These are phyloP conservation scores for Ustilago lituana DNA, from an alignment of 1,284 basidiomycete species.

Conservation along the genomic window DNA sequence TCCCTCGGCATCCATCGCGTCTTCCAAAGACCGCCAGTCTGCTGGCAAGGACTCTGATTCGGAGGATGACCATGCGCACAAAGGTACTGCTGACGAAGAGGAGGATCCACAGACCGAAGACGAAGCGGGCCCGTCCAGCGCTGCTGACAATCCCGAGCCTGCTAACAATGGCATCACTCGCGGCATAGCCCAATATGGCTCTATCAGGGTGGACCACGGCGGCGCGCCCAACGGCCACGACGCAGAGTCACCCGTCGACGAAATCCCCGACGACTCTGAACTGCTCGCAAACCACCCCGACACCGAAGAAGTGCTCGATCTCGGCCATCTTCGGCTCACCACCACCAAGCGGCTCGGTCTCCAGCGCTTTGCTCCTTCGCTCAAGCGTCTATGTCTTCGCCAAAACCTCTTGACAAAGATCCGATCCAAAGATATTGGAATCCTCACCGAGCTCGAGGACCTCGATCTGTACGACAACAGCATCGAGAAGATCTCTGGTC, in stretches of 20 bases:
- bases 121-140: slow-evolving; percentile 35
- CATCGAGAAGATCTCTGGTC: slow-evolving; percentile 69
- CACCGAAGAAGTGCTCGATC: slow-evolving; percentile 73
- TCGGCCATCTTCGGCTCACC: slow-evolving; percentile 82
- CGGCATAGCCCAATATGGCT: slow-evolving; percentile 36
- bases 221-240: slow-evolving; percentile 10
- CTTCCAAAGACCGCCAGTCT: slow-evolving; percentile 14
- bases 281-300: slow-evolving; percentile 51
- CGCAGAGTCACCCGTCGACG: slow-evolving; percentile 5
- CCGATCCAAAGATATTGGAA: slow-evolving; percentile 68
- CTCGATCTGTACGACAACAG: slow-evolving; percentile 96
- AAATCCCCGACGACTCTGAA: slow-evolving; percentile 52
- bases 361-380: slow-evolving; percentile 75
- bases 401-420: slow-evolving; percentile 85
- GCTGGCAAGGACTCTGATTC: slow-evolving; percentile 41
- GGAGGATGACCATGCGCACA: slow-evolving; percentile 27
- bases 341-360: slow-evolving; percentile 73
- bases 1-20: slow-evolving; percentile 19
- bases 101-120: slow-evolving; percentile 48
- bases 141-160: slow-evolving; percentile 17
- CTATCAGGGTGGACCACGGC: slow-evolving; percentile 31
- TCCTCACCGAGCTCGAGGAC: slow-evolving; percentile 81
- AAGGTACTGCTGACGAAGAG: slow-evolving; percentile 4
- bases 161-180: slow-evolving; percentile 35
- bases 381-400: slow-evolving; percentile 83